phyloP scores from a whole-genome alignment of 2,329 filamentous ascomycete genomes.

The Coleophoma crateriformis region DNA sequence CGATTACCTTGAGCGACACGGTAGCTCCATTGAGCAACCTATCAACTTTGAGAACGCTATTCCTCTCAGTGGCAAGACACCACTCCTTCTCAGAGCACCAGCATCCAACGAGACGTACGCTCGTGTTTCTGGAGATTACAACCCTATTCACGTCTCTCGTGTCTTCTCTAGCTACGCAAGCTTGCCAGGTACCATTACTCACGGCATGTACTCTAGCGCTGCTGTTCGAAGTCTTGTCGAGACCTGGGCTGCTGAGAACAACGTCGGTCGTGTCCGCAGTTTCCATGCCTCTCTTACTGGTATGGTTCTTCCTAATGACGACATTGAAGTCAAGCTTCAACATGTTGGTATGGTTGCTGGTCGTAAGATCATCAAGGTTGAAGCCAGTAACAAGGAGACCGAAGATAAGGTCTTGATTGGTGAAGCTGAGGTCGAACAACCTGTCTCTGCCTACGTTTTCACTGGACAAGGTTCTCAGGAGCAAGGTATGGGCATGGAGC shows the following conservation, averaged over 20 bases:
- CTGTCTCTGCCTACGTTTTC: conserved; percentile 94
- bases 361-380: conserved; percentile 99
- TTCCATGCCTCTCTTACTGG: conserved; percentile 97
- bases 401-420: conserved; percentile 94
- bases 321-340: conserved; percentile 90
- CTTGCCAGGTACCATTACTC: conserved; percentile 93
- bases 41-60: conserved; percentile 97
- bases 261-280: conserved; percentile 92
- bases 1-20: conserved; percentile 90
- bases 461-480: conserved; percentile 98
- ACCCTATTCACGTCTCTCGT: conserved; percentile 96
- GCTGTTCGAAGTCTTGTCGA: conserved; percentile 93
- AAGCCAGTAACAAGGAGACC: conserved; percentile 90
- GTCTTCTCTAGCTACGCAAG: conserved; percentile 96
- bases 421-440: conserved; percentile 96
- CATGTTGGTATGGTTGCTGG: conserved; percentile 97
- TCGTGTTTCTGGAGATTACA: conserved; percentile 95
- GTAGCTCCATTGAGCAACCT: conserved; percentile 89
- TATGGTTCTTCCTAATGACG: conserved; percentile 97
- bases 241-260: conserved; percentile 98
- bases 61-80: conserved; percentile 86
- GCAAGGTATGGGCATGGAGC: conserved; percentile 99
- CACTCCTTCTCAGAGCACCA: conserved; percentile 82
- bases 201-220: conserved; percentile 99
- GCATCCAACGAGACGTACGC: conserved; percentile 98